Evolutionary conservation across 1,284 basidiomycete species (phyloP).

Genomic region (Amanita bisporigera): DNA sequence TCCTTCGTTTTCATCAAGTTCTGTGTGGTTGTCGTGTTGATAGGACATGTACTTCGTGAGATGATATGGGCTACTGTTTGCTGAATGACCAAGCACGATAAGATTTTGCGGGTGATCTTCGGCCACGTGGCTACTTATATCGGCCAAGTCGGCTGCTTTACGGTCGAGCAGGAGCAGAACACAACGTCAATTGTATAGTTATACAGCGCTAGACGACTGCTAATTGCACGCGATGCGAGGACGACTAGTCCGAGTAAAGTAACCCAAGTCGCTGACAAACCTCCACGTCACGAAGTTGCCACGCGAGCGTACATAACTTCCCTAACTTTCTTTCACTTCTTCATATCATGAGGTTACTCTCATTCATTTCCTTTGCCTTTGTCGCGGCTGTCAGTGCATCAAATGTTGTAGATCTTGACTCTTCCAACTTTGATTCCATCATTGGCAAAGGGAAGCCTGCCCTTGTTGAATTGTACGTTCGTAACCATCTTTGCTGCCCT

Average conservation of each 20-base stretch:
- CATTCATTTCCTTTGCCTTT: slow-evolving; percentile 62
- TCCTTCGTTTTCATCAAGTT: slow-evolving; percentile 47
- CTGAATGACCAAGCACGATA: too few relatives aligned
- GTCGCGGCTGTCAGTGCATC: slow-evolving; percentile 67
- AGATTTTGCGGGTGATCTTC: too few relatives aligned
- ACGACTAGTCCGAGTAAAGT: too few relatives aligned
- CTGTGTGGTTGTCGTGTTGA: slow-evolving; percentile 24
- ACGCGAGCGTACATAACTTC: slow-evolving; percentile 2
- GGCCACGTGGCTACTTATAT: too few relatives aligned
- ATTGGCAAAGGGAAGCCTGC: slow-evolving; percentile 82
- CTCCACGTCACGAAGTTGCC: slow-evolving; percentile 40
- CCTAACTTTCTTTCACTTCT: slow-evolving; percentile 15
- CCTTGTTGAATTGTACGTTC: slow-evolving; percentile 86
- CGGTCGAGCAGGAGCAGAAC: too few relatives aligned
- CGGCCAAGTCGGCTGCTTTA: too few relatives aligned
- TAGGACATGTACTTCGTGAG: not conserved
- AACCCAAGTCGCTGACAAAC: too few relatives aligned
- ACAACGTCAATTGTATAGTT: too few relatives aligned
- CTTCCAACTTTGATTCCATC: slow-evolving; percentile 76
- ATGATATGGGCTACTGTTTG: too few relatives aligned
- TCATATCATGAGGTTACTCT: slow-evolving; percentile 63
- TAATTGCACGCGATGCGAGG: too few relatives aligned
- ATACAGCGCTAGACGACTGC: too few relatives aligned
- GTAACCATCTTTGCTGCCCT: not conserved
- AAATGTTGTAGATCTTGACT: slow-evolving; percentile 82